Conservation (phyloP, 1,139 yeast genomes). For the Yamadazyma diddensiae region DNA sequence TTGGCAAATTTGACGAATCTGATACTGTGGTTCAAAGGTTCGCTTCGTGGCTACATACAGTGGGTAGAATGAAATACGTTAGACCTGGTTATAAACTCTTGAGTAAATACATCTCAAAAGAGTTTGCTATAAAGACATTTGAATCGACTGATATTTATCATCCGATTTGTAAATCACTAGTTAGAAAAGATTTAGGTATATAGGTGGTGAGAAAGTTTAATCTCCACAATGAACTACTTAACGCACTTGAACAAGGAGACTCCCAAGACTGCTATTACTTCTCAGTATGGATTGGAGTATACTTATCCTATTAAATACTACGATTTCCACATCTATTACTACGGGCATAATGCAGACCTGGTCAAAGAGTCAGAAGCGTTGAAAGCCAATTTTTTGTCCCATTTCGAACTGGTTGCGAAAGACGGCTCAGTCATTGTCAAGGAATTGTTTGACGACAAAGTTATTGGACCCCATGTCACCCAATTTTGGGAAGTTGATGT, state of each 20-base stretch:
- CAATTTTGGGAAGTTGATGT: constrained; percentile 44
- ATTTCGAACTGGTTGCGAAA: constrained; percentile 23
- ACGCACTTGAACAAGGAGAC: constrained; percentile 20
- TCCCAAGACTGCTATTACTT: constrained; percentile 21
- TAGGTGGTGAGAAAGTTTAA: constrained; percentile 1
- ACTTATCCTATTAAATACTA: constrained; percentile 29
- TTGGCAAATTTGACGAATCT: constrained; percentile 20
- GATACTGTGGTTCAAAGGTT: constrained; percentile 21
- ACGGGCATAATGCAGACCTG: constrained; percentile 19
- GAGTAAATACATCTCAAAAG: constrained; percentile 23
- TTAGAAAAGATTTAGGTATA: constrained; percentile 31
- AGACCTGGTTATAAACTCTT: constrained; percentile 39
- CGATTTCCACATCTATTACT: constrained; percentile 35
- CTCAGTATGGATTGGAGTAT: constrained; percentile 21
- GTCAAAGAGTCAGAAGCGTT: constrained; percentile 22
- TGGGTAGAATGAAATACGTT: constrained; percentile 44
- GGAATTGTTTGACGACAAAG: constrained; percentile 21
- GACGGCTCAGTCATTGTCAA: constrained; percentile 32
- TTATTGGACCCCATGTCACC: constrained; percentile 57
- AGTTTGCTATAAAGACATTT: constrained; percentile 30
- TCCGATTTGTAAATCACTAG: constrained; percentile 40
- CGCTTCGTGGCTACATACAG: constrained; percentile 39
- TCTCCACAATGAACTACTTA: constrained; percentile 28
- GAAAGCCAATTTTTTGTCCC: constrained; percentile 21
- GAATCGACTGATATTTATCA: constrained; percentile 28